A percentile compares a stretch with the other conserved stretches of the same genome.
phyloP scores from a whole-genome alignment of 805 yeast genomes.

The Kodamaea kakaduensis region DNA sequence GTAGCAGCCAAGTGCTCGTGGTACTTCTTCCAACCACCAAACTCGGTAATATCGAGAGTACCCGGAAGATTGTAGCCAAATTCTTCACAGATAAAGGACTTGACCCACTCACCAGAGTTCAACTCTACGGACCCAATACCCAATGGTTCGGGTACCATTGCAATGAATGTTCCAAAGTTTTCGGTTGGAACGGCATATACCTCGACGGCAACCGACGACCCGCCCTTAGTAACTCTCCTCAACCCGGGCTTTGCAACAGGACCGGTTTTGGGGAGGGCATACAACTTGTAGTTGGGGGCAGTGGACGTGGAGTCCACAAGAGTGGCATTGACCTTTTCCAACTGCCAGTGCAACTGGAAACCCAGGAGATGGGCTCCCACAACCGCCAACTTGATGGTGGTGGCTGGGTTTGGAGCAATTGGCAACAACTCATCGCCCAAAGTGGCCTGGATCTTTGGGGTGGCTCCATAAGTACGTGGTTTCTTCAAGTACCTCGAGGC shows the following conservation, averaged over 20 bases:
- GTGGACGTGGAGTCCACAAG: slow-evolving; percentile 66
- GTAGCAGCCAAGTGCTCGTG: slow-evolving; percentile 32
- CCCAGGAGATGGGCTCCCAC: slow-evolving; percentile 95
- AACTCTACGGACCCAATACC: slow-evolving; percentile 94
- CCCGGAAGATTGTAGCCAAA: slow-evolving; percentile 70
- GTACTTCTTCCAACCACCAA: slow-evolving; percentile 85
- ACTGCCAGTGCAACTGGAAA: slow-evolving; percentile 90
- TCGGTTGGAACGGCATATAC: slow-evolving; percentile 78
- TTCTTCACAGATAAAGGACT: slow-evolving; percentile 94
- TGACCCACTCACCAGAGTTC: slow-evolving; percentile 75
- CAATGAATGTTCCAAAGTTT: slow-evolving; percentile 74
- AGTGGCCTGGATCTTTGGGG: slow-evolving; percentile 31
- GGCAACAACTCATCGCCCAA: slow-evolving; percentile 46
- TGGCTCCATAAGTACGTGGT: slow-evolving; percentile 56
- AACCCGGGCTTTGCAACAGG: slow-evolving; percentile 89
- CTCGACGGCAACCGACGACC: slow-evolving; percentile 68
- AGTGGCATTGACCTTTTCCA: slow-evolving; percentile 76
- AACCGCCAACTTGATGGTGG: slow-evolving; percentile 72
- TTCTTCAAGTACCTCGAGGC: slow-evolving; percentile 66
- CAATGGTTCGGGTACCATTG: slow-evolving; percentile 89
- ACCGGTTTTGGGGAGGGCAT: slow-evolving; percentile 78
- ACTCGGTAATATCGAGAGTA: slow-evolving; percentile 74
- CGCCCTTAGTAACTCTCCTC: slow-evolving; percentile 56
- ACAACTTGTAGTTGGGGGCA: slow-evolving; percentile 65
- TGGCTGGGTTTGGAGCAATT: slow-evolving; percentile 41